A percentile compares a stretch with the other conserved stretches of the same genome.
Conservation (phyloP, 768 basidiomycete species). For the Astraeus odoratus region DNA sequence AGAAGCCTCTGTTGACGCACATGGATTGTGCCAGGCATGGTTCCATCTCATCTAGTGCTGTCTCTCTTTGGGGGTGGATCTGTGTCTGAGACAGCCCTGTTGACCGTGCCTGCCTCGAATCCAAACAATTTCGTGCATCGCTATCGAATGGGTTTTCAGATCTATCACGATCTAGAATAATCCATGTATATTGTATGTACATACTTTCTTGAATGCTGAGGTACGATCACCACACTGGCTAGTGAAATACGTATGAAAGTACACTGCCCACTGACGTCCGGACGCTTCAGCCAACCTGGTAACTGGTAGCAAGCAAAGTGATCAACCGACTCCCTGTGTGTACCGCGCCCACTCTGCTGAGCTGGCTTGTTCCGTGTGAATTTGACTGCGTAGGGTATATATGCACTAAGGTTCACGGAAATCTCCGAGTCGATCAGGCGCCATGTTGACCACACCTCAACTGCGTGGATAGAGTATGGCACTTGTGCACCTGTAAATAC, state of each 20-base stretch:
- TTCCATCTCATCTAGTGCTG: neutral
- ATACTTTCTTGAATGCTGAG: conserved; percentile 60
- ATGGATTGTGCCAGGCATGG: too few species aligned
- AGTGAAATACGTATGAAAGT: conserved; percentile 88
- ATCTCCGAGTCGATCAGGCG: neutral
- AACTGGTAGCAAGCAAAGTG: too few species aligned
- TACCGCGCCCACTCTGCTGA: conserved; percentile 42
- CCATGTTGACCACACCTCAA: neutral
- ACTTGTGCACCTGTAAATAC: neutral
- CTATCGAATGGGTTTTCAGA: conserved; percentile 23
- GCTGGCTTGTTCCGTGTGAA: conserved; percentile 52
- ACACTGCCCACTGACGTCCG: conserved; percentile 56
- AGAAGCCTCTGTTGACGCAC: too few species aligned
- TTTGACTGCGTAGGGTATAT: conserved; percentile 21
- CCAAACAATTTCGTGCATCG: conserved; percentile 61
- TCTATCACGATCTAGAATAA: neutral
- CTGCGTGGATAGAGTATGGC: neutral
- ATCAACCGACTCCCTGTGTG: too few species aligned
- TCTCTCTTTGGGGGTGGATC: conserved; percentile 18
- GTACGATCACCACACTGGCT: conserved; percentile 72
- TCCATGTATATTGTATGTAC: conserved; percentile 8
- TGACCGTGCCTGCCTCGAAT: conserved; percentile 38
- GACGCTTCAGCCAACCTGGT: too few species aligned
- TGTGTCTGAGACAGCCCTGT: too few species aligned
- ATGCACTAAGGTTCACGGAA: too few species aligned